Base-by-base conservation (phyloP, 148 eudicot species). In the Drosera capensis region DNA sequence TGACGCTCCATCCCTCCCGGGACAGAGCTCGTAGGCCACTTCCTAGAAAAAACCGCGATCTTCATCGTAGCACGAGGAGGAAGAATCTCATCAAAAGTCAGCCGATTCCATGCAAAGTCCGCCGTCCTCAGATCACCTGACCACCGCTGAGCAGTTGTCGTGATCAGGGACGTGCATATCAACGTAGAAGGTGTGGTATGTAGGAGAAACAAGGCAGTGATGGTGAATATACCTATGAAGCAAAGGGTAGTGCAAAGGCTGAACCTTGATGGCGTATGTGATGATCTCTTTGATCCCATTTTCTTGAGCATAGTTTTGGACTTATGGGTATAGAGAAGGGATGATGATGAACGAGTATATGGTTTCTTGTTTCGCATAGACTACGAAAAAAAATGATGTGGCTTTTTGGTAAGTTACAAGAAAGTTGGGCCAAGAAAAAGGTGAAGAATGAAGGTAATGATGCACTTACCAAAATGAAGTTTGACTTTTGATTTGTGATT, bases 1-100 rank as follows among this genome's bases (percentile, higher is more conserved):
- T 85, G 95, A 0, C 95, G 92, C 50, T 85, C 95, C 95, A 85
- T 85, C 1, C 95, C 95, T 1, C 95, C 95, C 0, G 95, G 95
- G 8, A 46, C 51, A 14, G 84, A 45, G 22, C 73, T 64, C 0
- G 63, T 62, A 0, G 94, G 94, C 94, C 94, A 83, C 49, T 76
- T 83, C 17, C 84, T 48, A 0, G 88, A 71, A 38, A 83, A 83
- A 8, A 79, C 94, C 0, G 94, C 94, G n/a, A 83, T 48, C 15
- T 70, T 77, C 8, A 83, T 68, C 0, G 31, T 11, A 16, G 48
- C 43, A 9, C 7, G 29, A 0, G 49, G 48, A 1, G 78, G 65
- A 1, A 70, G 77, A 4, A 18, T 25, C 7, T 46, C 58, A 0
- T 31, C 3, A 29, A 74, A 68, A 0, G 50, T 24, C 2, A 84